Percentiles rank a stretch among this genome's conserved stretches.
Evolutionary conservation across 1,139 yeast genomes (phyloP).

Genomic region (Suhomyces yuchorum): DNA sequence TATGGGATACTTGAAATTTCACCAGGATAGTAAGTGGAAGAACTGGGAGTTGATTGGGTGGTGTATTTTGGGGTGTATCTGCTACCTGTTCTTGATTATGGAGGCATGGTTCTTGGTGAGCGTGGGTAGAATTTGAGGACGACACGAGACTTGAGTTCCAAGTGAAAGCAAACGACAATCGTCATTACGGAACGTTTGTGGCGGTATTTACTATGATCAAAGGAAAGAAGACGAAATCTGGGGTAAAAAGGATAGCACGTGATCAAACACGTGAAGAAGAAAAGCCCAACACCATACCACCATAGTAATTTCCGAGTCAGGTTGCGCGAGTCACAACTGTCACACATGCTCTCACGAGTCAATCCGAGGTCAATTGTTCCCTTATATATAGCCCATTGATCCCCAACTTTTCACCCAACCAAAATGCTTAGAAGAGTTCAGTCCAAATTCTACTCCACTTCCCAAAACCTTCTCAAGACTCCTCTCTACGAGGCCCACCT

Average conservation of each 20-base stretch:
- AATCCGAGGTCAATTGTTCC: constrained; percentile 10
- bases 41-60: constrained; percentile 4
- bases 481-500: constrained; percentile 83
- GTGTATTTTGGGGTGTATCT: constrained; percentile 5
- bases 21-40: neutral
- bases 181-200: no score
- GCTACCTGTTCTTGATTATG: constrained; percentile 1
- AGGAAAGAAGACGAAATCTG: neutral
- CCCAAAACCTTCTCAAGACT: constrained; percentile 52
- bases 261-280: neutral
- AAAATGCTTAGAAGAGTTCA: constrained; percentile 17
- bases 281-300: no score
- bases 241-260: no score
- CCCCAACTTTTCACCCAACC: constrained; percentile 3
- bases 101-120: neutral
- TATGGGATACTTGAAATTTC: constrained; percentile 7
- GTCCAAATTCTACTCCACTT: constrained; percentile 28
- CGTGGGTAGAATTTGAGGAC: neutral
- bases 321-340: neutral
- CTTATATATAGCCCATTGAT: constrained; percentile 1
- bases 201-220: no score
- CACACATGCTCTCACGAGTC: neutral
- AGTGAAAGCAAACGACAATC: no score
- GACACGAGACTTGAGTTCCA: no score
- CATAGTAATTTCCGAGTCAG: no score